These are phyloP conservation scores for Austropuccinia psidii DNA, from an alignment of 1,284 basidiomycete genomes.

Conservation along the genomic window DNA sequence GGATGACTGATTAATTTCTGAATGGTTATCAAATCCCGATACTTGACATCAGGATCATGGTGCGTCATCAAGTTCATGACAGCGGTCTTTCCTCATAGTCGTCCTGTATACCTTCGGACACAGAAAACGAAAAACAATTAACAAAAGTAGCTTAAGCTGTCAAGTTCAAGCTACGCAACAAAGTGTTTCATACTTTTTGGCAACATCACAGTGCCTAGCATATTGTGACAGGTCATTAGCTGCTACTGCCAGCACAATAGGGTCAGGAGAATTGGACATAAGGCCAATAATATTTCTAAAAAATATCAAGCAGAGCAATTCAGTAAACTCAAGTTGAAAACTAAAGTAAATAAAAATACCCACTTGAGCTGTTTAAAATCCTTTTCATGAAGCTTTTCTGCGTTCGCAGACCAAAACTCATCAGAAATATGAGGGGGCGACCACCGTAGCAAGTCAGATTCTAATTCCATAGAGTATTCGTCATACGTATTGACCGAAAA, in stretches of 20 bases:
- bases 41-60: constrained; percentile 77
- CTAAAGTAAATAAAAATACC: background rate
- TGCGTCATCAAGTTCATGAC: constrained; percentile 95
- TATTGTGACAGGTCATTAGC: constrained; percentile 89
- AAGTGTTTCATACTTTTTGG: constrained; percentile 78
- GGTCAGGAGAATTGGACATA: constrained; percentile 50
- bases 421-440: constrained; percentile 91
- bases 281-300: constrained; percentile 15
- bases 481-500: constrained; percentile 70
- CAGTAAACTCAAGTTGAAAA: background rate
- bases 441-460: constrained; percentile 85
- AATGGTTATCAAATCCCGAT: constrained; percentile 76
- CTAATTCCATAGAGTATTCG: constrained; percentile 84
- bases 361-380: constrained; percentile 27
- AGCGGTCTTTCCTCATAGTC: constrained; percentile 75
- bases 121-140: background rate
- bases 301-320: background rate
- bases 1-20: constrained; percentile 43
- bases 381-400: constrained; percentile 55
- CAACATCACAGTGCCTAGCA: constrained; percentile 77
- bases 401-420: constrained; percentile 97
- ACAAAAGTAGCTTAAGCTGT: background rate
- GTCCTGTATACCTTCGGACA: constrained; percentile 60
- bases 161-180: constrained; percentile 45
- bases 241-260: constrained; percentile 74